A percentile compares a stretch with the other conserved stretches of the same genome.
Conservation (phyloP, 768 basidiomycete species). For the Myochromella boudieri region DNA sequence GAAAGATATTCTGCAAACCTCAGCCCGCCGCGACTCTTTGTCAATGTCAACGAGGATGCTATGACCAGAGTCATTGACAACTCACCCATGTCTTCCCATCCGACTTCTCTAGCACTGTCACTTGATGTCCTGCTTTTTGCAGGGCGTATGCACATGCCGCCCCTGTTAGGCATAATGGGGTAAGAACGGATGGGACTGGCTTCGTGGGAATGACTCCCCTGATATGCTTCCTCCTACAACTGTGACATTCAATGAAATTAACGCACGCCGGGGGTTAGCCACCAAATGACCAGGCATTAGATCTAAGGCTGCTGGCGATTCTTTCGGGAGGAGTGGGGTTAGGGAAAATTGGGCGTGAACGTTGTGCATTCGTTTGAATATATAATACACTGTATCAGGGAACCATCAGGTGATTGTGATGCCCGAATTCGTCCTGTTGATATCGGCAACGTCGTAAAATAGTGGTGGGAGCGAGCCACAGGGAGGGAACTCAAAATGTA, state of each 20-base stretch:
- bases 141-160: constrained; percentile 56
- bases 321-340: background rate
- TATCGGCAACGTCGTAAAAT: constrained; percentile 13
- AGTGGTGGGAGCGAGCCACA: background rate
- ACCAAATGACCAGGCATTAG: constrained; percentile 28
- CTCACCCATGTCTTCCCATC: constrained; percentile 42
- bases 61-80: background rate
- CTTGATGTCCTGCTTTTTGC: constrained; percentile 56
- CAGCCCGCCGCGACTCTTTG: constrained; percentile 41
- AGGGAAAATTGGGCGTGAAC: background rate
- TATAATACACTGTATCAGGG: constrained; percentile 18
- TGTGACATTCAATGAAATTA: constrained; percentile 32
- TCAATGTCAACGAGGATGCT: background rate
- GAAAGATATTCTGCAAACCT: constrained; percentile 24
- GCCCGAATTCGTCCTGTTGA: background rate
- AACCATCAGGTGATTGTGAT: constrained; percentile 21
- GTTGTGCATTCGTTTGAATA: background rate
- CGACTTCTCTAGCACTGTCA: constrained; percentile 54
- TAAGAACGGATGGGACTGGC: constrained; percentile 1
- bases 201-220: constrained; percentile 20
- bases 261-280: constrained; percentile 24
- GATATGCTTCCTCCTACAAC: constrained; percentile 49
- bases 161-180: constrained; percentile 29
- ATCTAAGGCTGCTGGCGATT: background rate
- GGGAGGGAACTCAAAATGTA: constrained; percentile 1